Base-by-base conservation (phyloP, 805 yeast genomes). In the Candida multigemmis region DNA sequence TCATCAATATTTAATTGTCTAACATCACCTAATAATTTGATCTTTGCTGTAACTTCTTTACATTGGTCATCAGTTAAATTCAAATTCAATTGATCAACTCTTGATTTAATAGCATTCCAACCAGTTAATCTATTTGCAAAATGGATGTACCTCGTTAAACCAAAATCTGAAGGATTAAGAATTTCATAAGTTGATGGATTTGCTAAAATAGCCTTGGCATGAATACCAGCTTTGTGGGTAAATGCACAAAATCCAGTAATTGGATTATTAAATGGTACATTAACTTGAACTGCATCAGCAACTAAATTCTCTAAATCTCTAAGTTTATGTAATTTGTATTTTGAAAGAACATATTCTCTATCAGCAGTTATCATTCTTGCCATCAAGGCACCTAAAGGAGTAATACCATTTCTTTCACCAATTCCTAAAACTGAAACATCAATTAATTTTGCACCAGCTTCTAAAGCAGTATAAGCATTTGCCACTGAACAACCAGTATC, bases 401-500 rank as follows among this genome's bases (percentile, higher is more conserved):
- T 86, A 56, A 89, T 89, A 55, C 98, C 98, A 60, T 89, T 89
- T 65, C 98, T 79, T 73, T 89, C 98, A 60, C 98, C 98, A 42
- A 89, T 91, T 46, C 98, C 98, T 45, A 89, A 73, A 11, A 89
- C 97, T 9, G 95, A 81, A 23, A 85, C 94, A 60, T 89, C 98
- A 40, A 89, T 83, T 46, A 87, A 73, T 50, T 75, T 77, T 41
- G 98, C 98, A 48, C 98, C 98, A 30, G 86, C 98, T 63, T 89
- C 98, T 46, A 89, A 69, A 9, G 97, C 97, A 32, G 96, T 85
- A 72, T 91, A 91, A 18, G 98, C 96, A 56, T 89, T 89, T 36
- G 96, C 96, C 62, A 89, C 85, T 40, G 98, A 96, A 68, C 97
- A 91, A 37, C 98, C 98, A 18, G 98, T 89, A 59, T 89, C 98